Conservation (phyloP, 2,329 filamentous ascomycete genomes). For the Talaromyces piceae region DNA sequence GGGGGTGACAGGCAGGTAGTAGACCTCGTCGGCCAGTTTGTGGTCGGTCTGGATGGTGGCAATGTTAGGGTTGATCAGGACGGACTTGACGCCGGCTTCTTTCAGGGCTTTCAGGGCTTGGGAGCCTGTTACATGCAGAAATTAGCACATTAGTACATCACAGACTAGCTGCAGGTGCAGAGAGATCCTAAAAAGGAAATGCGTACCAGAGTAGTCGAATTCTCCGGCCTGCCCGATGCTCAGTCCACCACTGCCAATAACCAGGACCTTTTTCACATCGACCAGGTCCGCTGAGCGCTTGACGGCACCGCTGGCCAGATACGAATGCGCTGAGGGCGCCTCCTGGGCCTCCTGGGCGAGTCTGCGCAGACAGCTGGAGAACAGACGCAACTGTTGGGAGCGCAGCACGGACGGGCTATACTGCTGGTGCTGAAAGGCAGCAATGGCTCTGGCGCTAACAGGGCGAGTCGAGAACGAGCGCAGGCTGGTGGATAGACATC, state of each 20-base stretch:
- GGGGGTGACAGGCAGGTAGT: conserved; percentile 94
- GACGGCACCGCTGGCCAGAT: conserved; percentile 80
- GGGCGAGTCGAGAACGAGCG: conserved; percentile 29
- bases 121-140: conserved; percentile 55
- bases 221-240: conserved; percentile 97
- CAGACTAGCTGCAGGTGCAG: too few relatives aligned
- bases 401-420: conserved; percentile 26
- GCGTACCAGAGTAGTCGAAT: conserved; percentile 93
- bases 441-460: not conserved
- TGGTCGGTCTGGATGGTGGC: conserved; percentile 98
- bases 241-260: conserved; percentile 91
- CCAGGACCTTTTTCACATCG: conserved; percentile 92
- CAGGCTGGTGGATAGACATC: conserved; percentile 31
- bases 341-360: conserved; percentile 49
- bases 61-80: conserved; percentile 97
- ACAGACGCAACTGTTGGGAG: conserved; percentile 36
- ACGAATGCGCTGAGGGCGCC: conserved; percentile 75
- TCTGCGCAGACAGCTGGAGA: conserved; percentile 34
- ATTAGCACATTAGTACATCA: not conserved
- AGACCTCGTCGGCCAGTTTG: conserved; percentile 91
- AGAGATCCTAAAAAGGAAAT: not conserved
- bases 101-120: conserved; percentile 96
- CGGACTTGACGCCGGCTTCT: conserved; percentile 83
- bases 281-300: conserved; percentile 68
- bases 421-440: conserved; percentile 1